Evolutionary conservation across 257 asterid species (phyloP), one percentile per base, ranked within the genome.

Genomic region (Solanum neorickii): DNA sequence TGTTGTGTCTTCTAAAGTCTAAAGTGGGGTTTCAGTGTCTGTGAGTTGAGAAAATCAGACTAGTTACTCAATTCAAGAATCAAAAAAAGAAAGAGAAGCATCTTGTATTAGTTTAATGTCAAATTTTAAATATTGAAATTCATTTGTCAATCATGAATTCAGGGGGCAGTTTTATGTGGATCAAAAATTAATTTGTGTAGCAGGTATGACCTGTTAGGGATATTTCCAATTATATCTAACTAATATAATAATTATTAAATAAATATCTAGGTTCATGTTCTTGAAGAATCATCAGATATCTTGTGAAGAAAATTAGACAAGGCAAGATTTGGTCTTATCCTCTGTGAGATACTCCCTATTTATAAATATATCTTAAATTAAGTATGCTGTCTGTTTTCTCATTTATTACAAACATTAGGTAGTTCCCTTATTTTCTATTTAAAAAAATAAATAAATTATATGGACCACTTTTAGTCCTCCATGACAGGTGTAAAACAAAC

Each of bases 291-390:
- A 85, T 39, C 7, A 66, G 66, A 68, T 85, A 65, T 85, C 73
- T 88, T 44, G 80, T 86, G 86, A 75, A 74, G 25, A 46, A 75
- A 27, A 76, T 62, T 56, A 29, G 84, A 72, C 41, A 16, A 25
- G 89, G 62, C 88, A 77, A 86, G 84, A 86, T 78, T 80, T 86
- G 90, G 13, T 75, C 89, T 85, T 87, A 90, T 91, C 92, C 70
- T 82, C 20, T 33, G 44, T 82, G 78, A 31, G 83, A 87, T 86
- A 70, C 56, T 70, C 33, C 52, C 52, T 39, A 74, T 21, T 21
- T 37, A 74, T 74, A 7, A 8, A 37, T 33, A 78, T 82, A 82
- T 49, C 85, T 5, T 82, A 41, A 29, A 82, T 68, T 76, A 84
- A 88, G 83, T 88, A 89, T 75, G 83, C 25, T 84, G 44, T 49